These are phyloP conservation scores for Cyberlindnera xishuangbannaensis DNA, from an alignment of 805 yeast species.

Conservation along the genomic window DNA sequence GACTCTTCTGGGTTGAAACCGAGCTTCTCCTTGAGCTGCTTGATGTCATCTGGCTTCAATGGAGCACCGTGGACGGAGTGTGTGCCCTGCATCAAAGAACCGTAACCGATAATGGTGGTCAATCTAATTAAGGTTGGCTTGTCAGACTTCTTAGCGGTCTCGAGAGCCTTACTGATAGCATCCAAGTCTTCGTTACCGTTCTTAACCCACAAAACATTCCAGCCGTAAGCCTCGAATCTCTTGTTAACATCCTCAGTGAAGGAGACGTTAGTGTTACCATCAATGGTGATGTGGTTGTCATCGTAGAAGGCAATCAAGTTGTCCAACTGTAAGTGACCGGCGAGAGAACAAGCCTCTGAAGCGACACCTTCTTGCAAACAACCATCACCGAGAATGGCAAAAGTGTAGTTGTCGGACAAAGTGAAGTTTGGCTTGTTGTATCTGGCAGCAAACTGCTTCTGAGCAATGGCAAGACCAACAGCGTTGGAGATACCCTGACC, in stretches of 20 bases:
- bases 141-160: slow-evolving; percentile 71
- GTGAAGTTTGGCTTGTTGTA: slow-evolving; percentile 83
- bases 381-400: slow-evolving; percentile 89
- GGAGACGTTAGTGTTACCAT: slow-evolving; percentile 83
- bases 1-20: slow-evolving; percentile 86
- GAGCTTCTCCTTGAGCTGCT: slow-evolving; percentile 72
- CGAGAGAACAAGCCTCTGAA: slow-evolving; percentile 88
- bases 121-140: slow-evolving; percentile 90
- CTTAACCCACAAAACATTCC: slow-evolving; percentile 76
- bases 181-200: slow-evolving; percentile 78
- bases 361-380: slow-evolving; percentile 98
- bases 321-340: slow-evolving; percentile 92
- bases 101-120: slow-evolving; percentile 90
- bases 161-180: slow-evolving; percentile 69
- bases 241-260: slow-evolving; percentile 88
- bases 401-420: slow-evolving; percentile 71
- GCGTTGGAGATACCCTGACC: slow-evolving; percentile 98
- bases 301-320: slow-evolving; percentile 95
- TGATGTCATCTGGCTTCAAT: slow-evolving; percentile 86
- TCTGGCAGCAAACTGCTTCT: slow-evolving; percentile 84
- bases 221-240: slow-evolving; percentile 89
- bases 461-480: slow-evolving; percentile 95
- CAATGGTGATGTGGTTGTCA: slow-evolving; percentile 95
- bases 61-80: slow-evolving; percentile 96
- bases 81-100: slow-evolving; percentile 80